Base-by-base conservation (phyloP, 164 flowering plant genomes). In the Magnolia kwangsiensis region DNA sequence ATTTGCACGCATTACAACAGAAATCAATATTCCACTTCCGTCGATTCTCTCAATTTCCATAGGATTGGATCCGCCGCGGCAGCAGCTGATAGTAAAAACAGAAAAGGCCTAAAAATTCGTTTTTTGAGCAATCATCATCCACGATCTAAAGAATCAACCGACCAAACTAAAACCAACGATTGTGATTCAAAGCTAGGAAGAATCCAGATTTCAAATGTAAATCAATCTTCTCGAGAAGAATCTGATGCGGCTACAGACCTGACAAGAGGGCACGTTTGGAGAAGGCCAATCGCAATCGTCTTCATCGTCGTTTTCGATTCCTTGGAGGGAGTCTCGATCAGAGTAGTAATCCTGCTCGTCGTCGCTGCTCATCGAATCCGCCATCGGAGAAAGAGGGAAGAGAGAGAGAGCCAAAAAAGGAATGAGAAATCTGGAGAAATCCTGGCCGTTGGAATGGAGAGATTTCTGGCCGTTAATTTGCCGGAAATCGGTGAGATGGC, bases 341-440 rank as follows among this genome's bases (percentile, higher is more conserved):
- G 71, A 68, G 51, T 31, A 16, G 71, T 37, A 68, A 37, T 68
- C 71, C 61, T 55, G 61, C 31, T 68, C 71, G 4, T 29, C 71
- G n/a, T 68, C 71, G 51, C 50, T 68, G 49, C n/a, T 68, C 71
- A 31, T 68, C 49, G 71, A 68, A 29, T 68, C 71, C 49, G 50
- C 71, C 71, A 29, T 68, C n/a, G 31, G 49, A 21, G 8, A 7
- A n/a, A 16, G 45, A 37, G 19, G 27, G 0, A 65, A 23, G 4
- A 21, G 31, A 64, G 67, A 64, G 67, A 64, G 11, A 21, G 23
- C n/a, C n/a, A n/a, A n/a, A n/a, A 27, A 27, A 64, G 67, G 65
- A 16, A 37, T 37, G 45, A 37, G 45, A 37, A 37, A 37, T 37
- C 45, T 37, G 45, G 7, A 37, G 61, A 11, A 16, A 16, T 55